phyloP scores from a whole-genome alignment of 1,139 yeast species.

The Eremothecium coryli region DNA sequence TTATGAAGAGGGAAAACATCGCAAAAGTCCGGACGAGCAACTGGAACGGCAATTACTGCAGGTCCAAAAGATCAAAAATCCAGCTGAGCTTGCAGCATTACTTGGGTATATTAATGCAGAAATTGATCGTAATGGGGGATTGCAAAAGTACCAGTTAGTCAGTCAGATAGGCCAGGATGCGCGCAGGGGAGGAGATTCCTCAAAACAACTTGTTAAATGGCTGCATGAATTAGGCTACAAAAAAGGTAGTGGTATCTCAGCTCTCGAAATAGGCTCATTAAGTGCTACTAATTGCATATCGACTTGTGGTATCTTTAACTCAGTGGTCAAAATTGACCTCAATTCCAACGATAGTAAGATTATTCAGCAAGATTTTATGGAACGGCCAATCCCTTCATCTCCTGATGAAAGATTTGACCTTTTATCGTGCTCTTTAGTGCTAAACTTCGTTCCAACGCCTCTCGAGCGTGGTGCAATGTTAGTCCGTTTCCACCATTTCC shows the following conservation, averaged over 20 bases:
- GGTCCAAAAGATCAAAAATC: constrained; percentile 9
- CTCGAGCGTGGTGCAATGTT: constrained; percentile 70
- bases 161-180: constrained; percentile 74
- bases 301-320: constrained; percentile 39
- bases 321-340: constrained; percentile 61
- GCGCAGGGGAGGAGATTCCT: constrained; percentile 84
- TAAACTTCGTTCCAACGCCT: constrained; percentile 78
- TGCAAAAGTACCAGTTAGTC: constrained; percentile 73
- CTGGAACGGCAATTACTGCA: constrained; percentile 16
- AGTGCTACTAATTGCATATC: constrained; percentile 64
- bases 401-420: constrained; percentile 46
- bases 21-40: constrained; percentile 4
- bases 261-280: constrained; percentile 79
- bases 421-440: constrained; percentile 74
- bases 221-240: constrained; percentile 33
- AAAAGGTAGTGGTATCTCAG: constrained; percentile 28
- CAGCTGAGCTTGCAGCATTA: constrained; percentile 18
- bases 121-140: constrained; percentile 54
- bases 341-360: constrained; percentile 63
- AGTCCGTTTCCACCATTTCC: constrained; percentile 46
- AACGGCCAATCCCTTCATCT: constrained; percentile 49
- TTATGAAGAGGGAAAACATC: constrained; percentile 7
- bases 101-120: constrained; percentile 54
- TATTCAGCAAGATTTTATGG: constrained; percentile 82
- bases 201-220: constrained; percentile 68